Base-by-base conservation (phyloP, 2,329 filamentous ascomycete species). In the Fusarium sp. region DNA sequence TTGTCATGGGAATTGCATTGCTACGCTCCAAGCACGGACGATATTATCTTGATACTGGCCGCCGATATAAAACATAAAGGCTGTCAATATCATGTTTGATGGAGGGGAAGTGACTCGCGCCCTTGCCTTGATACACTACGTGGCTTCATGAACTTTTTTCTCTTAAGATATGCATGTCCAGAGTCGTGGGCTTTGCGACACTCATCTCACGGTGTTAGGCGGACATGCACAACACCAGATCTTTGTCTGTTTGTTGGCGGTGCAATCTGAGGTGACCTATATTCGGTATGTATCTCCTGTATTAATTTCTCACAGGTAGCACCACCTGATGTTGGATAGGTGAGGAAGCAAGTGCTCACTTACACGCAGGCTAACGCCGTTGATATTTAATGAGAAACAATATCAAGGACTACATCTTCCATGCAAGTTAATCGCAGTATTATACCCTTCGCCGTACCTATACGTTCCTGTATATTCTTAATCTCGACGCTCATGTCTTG, bases 211-310 rank as follows among this genome's bases (percentile, higher is more conserved):
- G 8, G 14, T 41, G 15, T 48, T 64, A 31, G 32, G 49, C 38
- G 17, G 23, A 19, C 14, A 53, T 56, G 47, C 37, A 21, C 43
- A 15, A 23, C 55, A 39, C 27, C 33, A 48, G 25, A 37, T 37
- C 36, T 49, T 49, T 35, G 32, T 37, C 38, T 36, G n/a, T n/a
- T n/a, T n/a, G n/a, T n/a, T n/a, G 41, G 36, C 33, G n/a, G 17
- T 49, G 25, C 25, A 48, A 52, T 35, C 25, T 52, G 38, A 17
- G 23, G 6, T 46, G 54, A 41, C 11, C 61, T 64, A 61, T 49
- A 52, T 64, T 61, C 57, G 51, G 60, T 33, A 46, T 17, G 38
- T 44, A 21, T 33, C 45, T 36, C 41, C 42, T 49, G 38, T 37
- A 27, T 27, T 42, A 42, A 63, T 61, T 11, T 54, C 37, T 39